phyloP scores from a whole-genome alignment of 192 early-diverging fungal species.

The Gaertneriomyces semiglobifer region DNA sequence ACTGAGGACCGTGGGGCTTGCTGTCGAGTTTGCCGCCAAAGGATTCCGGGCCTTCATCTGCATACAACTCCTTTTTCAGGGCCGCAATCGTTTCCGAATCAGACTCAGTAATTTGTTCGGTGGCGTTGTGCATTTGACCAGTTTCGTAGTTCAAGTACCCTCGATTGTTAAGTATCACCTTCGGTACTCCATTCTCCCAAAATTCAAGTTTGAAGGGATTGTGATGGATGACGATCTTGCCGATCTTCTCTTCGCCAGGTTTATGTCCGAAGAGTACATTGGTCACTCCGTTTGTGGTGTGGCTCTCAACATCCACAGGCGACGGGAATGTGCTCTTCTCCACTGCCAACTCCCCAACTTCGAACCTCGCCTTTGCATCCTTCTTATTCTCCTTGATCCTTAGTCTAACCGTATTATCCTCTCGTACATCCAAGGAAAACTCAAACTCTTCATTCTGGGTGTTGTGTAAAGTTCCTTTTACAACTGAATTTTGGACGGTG shows the following conservation, averaged over 20 bases:
- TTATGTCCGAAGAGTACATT: too few species aligned
- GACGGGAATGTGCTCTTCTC: too few species aligned
- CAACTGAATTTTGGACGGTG: slow-evolving; percentile 51
- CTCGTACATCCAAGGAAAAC: slow-evolving; percentile 15
- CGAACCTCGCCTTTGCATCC: slow-evolving; percentile 38
- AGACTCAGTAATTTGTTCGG: slow-evolving; percentile 12
- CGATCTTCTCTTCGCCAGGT: too few species aligned
- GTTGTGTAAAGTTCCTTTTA: slow-evolving; percentile 46
- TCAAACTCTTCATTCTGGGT: slow-evolving; percentile 31
- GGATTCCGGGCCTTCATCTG: slow-evolving; percentile 80
- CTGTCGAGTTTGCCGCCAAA: slow-evolving; percentile 84
- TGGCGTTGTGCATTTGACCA: background rate
- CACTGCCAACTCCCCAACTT: too few species aligned
- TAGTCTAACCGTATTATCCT: slow-evolving; percentile 28
- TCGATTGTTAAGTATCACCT: slow-evolving; percentile 76
- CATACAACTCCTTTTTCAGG: slow-evolving; percentile 44
- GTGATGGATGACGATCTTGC: slow-evolving; percentile 44
- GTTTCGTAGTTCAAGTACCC: slow-evolving; percentile 82
- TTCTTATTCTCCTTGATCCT: slow-evolving; percentile 5
- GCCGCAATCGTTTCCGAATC: slow-evolving; percentile 46
- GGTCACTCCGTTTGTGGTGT: too few species aligned
- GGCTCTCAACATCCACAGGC: too few species aligned
- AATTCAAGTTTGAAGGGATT: slow-evolving; percentile 64
- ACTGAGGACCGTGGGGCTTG: slow-evolving; percentile 93
- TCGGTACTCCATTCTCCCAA: slow-evolving; percentile 47